phyloP scores from a whole-genome alignment of 768 basidiomycete species.

The Trichaptum fuscoviolaceum region DNA sequence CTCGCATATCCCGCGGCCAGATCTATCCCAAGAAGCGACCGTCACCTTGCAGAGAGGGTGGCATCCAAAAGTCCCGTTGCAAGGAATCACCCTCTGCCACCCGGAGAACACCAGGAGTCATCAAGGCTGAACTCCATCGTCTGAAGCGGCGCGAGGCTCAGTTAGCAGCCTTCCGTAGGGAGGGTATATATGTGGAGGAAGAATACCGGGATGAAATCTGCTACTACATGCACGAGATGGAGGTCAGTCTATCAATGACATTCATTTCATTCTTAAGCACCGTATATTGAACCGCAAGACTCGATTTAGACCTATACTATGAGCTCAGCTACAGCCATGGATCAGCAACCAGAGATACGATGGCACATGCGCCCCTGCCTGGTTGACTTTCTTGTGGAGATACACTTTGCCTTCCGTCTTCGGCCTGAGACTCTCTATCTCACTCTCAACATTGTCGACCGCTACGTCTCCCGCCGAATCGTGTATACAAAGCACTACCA shows the following conservation, averaged over 20 bases:
- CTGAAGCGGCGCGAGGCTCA: slow-evolving; percentile 69
- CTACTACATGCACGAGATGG: slow-evolving; percentile 96
- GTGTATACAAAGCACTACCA: slow-evolving; percentile 99
- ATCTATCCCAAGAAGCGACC: slow-evolving; percentile 84
- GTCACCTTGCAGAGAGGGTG: slow-evolving; percentile 51
- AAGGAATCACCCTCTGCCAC: slow-evolving; percentile 37
- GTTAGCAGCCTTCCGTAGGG: slow-evolving; percentile 60
- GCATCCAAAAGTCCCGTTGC: slow-evolving; percentile 64
- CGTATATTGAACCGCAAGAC: slow-evolving; percentile 7
- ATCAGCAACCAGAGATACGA: slow-evolving; percentile 96
- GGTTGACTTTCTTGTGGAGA: slow-evolving; percentile 97
- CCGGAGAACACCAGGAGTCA: slow-evolving; percentile 62
- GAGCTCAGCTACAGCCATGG: slow-evolving; percentile 94
- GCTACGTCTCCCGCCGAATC: slow-evolving; percentile 96
- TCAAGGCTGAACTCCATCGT: slow-evolving; percentile 52
- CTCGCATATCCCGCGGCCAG: slow-evolving; percentile 54
- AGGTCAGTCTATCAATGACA: slow-evolving; percentile 55
- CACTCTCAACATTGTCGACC: slow-evolving; percentile 97
- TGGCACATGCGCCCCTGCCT: slow-evolving; percentile 99
- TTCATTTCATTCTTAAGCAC: background rate
- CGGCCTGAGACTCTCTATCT: slow-evolving; percentile 99
- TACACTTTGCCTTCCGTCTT: slow-evolving; percentile 95
- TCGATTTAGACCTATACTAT: slow-evolving; percentile 67
- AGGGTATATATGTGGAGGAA: slow-evolving; percentile 82
- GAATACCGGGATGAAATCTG: slow-evolving; percentile 94